These are phyloP conservation scores for Ophioceras dolichostomum DNA, from an alignment of 2,329 filamentous ascomycete species.

Conservation along the genomic window DNA sequence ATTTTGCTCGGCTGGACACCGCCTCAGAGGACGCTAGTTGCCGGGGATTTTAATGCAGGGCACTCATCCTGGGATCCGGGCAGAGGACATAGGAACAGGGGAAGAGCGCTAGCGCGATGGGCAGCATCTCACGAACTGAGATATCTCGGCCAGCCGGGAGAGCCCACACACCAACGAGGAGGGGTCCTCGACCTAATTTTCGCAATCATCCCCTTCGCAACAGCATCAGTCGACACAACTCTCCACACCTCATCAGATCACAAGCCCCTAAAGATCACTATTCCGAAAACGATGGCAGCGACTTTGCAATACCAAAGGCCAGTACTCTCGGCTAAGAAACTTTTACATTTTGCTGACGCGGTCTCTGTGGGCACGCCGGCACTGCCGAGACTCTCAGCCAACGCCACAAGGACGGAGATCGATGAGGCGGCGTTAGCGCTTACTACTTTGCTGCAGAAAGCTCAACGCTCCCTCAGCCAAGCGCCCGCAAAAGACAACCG, in stretches of 20 bases:
- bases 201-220: background rate
- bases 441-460: background rate
- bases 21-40: too few relatives aligned
- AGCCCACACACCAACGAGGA: background rate
- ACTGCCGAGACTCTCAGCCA: background rate
- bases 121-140: background rate
- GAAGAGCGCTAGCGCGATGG: background rate
- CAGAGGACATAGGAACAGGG: background rate
- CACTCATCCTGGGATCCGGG: background rate
- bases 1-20: too few relatives aligned
- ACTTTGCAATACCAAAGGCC: background rate
- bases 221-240: background rate
- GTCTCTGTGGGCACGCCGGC: background rate
- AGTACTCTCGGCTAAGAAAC: background rate
- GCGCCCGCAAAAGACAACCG: background rate
- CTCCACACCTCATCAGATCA: background rate
- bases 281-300: background rate
- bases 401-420: background rate
- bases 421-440: background rate
- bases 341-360: background rate
- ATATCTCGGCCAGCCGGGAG: background rate
- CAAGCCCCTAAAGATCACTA: background rate
- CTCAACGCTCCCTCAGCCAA: background rate
- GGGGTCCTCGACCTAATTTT: background rate
- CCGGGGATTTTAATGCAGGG: too few relatives aligned